Conservation (phyloP, 2,329 filamentous ascomycete genomes). For the Pseudocercospora crystallina region DNA sequence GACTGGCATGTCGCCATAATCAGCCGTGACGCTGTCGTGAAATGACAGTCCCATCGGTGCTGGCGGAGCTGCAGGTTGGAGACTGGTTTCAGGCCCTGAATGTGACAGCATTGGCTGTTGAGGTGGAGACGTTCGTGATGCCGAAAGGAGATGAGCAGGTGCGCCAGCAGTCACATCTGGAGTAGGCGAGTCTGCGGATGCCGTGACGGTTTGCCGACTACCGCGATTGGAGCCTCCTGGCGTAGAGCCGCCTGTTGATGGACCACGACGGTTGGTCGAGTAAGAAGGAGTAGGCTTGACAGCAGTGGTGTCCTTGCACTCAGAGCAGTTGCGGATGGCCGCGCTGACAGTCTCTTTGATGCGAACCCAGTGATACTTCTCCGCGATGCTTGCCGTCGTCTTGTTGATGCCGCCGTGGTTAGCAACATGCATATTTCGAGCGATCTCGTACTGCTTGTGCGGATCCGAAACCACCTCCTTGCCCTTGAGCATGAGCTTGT, state of each 20-base stretch:
- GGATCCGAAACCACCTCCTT: slow-evolving; percentile 96
- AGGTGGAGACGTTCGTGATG: no score
- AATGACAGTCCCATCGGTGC: no score
- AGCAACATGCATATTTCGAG: slow-evolving; percentile 69
- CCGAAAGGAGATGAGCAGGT: background rate
- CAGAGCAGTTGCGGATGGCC: slow-evolving; percentile 85
- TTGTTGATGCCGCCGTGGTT: slow-evolving; percentile 96
- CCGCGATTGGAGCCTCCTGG: background rate
- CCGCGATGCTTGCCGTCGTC: slow-evolving; percentile 89
- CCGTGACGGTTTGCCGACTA: slow-evolving; percentile 13
- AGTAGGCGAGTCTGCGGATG: slow-evolving; percentile 13
- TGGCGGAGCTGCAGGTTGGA: no score
- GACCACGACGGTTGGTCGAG: slow-evolving; percentile 7
- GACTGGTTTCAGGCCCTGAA: no score
- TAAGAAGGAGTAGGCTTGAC: slow-evolving; percentile 20
- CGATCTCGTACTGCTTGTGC: slow-evolving; percentile 85
- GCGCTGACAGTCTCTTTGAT: slow-evolving; percentile 97
- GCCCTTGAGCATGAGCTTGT: slow-evolving; percentile 92
- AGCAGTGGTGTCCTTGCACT: slow-evolving; percentile 76
- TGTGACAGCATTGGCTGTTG: no score
- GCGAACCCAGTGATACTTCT: slow-evolving; percentile 94
- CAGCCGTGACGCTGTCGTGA: no score
- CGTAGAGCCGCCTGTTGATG: slow-evolving; percentile 5
- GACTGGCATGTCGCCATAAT: no score
- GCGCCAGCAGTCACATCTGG: slow-evolving; percentile 11